A percentile compares a stretch with the other conserved stretches of the same genome.
phyloP scores from a whole-genome alignment of 1,139 yeast species.

The Pichia sp. region DNA sequence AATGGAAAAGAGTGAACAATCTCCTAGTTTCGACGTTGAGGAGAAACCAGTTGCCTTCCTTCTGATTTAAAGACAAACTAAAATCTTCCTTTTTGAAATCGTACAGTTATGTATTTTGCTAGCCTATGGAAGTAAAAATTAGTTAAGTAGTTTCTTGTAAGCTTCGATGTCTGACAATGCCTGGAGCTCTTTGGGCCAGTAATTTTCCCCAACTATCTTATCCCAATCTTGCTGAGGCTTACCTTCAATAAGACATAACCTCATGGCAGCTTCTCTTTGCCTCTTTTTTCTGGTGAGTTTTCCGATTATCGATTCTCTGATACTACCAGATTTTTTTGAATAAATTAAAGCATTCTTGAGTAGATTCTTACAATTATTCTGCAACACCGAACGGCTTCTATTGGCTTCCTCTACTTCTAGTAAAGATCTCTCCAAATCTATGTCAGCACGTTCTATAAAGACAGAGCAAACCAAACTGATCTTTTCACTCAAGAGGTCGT shows the following conservation, averaged over 20 bases:
- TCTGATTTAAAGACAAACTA: conserved; percentile 11
- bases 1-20: conserved; percentile 30
- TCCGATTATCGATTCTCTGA: conserved; percentile 46
- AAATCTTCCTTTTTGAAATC: conserved; percentile 1
- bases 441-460: conserved; percentile 48
- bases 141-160: conserved; percentile 15
- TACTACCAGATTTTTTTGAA: conserved; percentile 47
- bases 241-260: conserved; percentile 45
- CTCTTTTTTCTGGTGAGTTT: conserved; percentile 42
- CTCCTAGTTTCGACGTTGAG: conserved; percentile 28
- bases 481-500: conserved; percentile 33
- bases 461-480: conserved; percentile 43
- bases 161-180: conserved; percentile 25
- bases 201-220: conserved; percentile 26
- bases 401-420: conserved; percentile 32
- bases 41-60: conserved; percentile 23
- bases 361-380: conserved; percentile 40
- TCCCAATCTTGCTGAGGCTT: conserved; percentile 40
- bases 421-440: conserved; percentile 48
- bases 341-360: conserved; percentile 46
- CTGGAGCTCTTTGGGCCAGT: conserved; percentile 28
- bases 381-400: conserved; percentile 34
- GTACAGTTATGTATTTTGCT: neutral
- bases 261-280: conserved; percentile 43
- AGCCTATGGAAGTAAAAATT: neutral